Base-by-base conservation (phyloP, 805 yeast species). In the Ogataea parapolymorpha region DNA sequence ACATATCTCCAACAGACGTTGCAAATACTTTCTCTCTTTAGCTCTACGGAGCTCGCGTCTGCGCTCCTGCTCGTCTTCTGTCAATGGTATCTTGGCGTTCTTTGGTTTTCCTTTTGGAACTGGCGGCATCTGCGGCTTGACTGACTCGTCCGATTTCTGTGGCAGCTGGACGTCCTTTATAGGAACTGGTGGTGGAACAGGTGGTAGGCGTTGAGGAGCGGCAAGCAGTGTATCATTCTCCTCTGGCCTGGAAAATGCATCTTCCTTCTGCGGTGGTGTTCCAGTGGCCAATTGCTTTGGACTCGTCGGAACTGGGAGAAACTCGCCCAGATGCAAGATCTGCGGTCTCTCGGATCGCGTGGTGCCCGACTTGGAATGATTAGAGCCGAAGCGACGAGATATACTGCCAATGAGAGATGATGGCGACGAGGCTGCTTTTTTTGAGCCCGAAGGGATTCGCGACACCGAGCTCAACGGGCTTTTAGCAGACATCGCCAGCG, bases 11-110 rank as follows among this genome's bases (percentile, higher is more conserved):
- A 76, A 71, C 36, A 93, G 69, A 53, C 80, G 84, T 33, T 78
- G 75, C 50, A 86, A 74, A 12, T 86, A 80, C 55, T 85, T 86
- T 37, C 74, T 79, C 51, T 86, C 88, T 54, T 77, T 76, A 42
- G 78, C 75, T 47, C 78, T 81, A 59, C 87, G 82, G 38, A 85
- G 85, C 56, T 87, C 96, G 35, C 91, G 77, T 53, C 86, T 84
- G 58, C 80, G 75, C 49, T 79, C 85, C 75, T 74, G 48, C 66
- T 61, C 48, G 71, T 66, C 28, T 80, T 84, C 29, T 75, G 85
- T 58, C 67, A 77, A 45, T 35, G 59, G 58, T 45, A 56, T 54
- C 34, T 63, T 54, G 13, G 44, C 36, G 34, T 40, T 34, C 44
- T 51, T 54, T 29, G 45, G 47, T 35, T 59, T 59, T 6, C 35